These are phyloP conservation scores for Yarrowia alimentaria DNA, from an alignment of 805 yeast genomes.

Conservation along the genomic window DNA sequence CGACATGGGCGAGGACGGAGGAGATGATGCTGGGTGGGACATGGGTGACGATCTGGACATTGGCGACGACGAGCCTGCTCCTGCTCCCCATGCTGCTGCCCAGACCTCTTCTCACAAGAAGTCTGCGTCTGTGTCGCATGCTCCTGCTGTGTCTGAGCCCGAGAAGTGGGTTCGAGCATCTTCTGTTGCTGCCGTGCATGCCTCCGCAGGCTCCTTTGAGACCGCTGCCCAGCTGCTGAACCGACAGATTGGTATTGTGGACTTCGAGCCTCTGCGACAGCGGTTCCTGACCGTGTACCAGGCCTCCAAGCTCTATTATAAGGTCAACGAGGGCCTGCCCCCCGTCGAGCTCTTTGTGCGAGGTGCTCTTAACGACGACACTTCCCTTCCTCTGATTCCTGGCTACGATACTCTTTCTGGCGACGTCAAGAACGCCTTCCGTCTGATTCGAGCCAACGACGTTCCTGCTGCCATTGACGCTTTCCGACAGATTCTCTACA, in stretches of 20 bases:
- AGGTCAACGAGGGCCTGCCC: constrained; percentile 72
- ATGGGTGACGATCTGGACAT: constrained; percentile 69
- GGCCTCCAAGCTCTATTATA: constrained; percentile 70
- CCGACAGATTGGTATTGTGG: constrained; percentile 82
- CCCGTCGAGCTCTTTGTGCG: constrained; percentile 69
- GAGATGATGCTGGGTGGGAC: constrained; percentile 61
- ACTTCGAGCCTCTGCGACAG: constrained; percentile 81
- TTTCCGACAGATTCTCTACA: constrained; percentile 78
- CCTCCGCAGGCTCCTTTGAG: constrained; percentile 95
- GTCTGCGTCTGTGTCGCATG: constrained; percentile 27
- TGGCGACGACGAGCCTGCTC: constrained; percentile 44
- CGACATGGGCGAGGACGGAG: constrained; percentile 62
- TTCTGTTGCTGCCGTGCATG: constrained; percentile 84
- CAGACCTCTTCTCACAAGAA: constrained; percentile 35
- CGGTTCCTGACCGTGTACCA: constrained; percentile 84
- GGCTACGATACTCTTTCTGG: constrained; percentile 67
- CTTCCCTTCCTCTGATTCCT: constrained; percentile 65
- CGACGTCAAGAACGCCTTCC: constrained; percentile 70
- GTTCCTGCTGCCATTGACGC: constrained; percentile 73
- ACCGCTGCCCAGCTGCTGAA: constrained; percentile 90
- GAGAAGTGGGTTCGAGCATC: constrained; percentile 86
- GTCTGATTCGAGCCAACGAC: constrained; percentile 77
- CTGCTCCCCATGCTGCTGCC: constrained; percentile 36
- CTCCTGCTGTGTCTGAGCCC: constrained; percentile 51
- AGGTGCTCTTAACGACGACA: constrained; percentile 53